A percentile compares a stretch with the other conserved stretches of the same genome.
phyloP scores from a whole-genome alignment of 345 rosid genomes.

The Syzygium aqueum region DNA sequence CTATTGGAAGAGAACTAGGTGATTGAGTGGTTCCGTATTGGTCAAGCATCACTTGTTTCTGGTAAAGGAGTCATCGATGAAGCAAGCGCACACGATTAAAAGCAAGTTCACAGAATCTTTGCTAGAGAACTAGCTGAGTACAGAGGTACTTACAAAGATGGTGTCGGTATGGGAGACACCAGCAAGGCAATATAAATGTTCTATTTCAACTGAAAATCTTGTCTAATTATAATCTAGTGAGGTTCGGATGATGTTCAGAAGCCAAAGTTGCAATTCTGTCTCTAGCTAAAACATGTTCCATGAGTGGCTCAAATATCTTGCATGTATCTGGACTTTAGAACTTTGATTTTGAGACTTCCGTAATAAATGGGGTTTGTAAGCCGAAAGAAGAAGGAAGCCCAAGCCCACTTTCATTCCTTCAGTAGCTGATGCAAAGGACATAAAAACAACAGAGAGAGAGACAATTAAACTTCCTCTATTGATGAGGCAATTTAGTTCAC shows the following conservation, averaged over 20 bases:
- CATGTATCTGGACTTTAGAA: not conserved
- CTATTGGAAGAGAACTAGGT: not conserved
- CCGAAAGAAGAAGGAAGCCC: not conserved
- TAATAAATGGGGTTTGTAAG: not conserved
- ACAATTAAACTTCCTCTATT: not conserved
- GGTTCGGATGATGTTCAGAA: not conserved
- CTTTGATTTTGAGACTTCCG: not conserved
- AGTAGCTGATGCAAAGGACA: not conserved
- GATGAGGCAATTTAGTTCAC: not conserved
- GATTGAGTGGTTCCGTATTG: not conserved
- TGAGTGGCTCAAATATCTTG: not conserved
- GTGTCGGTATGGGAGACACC: not conserved
- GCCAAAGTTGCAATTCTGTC: not conserved
- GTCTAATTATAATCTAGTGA: not conserved
- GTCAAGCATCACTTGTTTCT: not conserved
- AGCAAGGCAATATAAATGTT: not conserved
- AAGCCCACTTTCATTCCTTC: not conserved
- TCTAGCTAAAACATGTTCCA: not conserved
- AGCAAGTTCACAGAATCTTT: not conserved
- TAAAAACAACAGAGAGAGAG: not conserved
- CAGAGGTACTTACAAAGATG: not conserved
- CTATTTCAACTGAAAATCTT: not conserved
- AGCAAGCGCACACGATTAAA: not conserved
- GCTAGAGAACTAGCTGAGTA: not conserved
- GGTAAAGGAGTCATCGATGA: not conserved